phyloP scores from a whole-genome alignment of 148 eudicot genomes.

The Rhododendron simsii region DNA sequence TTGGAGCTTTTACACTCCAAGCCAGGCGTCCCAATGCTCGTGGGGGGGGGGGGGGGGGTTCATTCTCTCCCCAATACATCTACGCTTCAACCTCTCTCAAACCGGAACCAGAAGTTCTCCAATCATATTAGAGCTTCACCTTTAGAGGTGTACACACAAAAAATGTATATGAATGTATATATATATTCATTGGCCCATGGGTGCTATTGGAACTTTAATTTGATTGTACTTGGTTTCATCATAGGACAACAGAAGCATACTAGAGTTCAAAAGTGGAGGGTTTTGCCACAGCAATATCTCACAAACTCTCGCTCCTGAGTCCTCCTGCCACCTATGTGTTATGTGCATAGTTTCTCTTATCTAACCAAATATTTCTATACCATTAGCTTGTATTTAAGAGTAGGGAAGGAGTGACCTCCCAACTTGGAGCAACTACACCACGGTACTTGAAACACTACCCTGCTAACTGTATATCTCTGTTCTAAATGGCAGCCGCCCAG shows the following conservation, averaged over 20 bases:
- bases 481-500: no score
- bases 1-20: constrained; percentile 45
- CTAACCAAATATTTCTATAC: no score
- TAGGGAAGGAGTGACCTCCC: neutral
- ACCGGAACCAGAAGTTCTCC: constrained; percentile 64
- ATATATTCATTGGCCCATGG: no score
- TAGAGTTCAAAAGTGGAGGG: neutral
- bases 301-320: neutral
- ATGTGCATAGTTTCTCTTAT: neutral
- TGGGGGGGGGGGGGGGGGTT: constrained; percentile 94
- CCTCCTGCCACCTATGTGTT: no score
- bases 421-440: neutral
- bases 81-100: constrained; percentile 77
- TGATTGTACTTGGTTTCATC: no score
- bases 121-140: constrained; percentile 76
- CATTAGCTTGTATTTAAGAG: neutral
- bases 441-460: neutral
- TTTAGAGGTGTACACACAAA: constrained; percentile 48
- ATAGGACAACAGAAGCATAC: no score
- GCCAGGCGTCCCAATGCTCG: constrained; percentile 89
- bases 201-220: no score
- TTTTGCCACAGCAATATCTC: neutral
- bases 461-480: no score
- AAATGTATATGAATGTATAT: neutral
- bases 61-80: constrained; percentile 60